Percentiles rank a stretch among this genome's conserved stretches.
Evolutionary conservation across 768 basidiomycete species (phyloP).

Genomic region (Collybia nuda): DNA sequence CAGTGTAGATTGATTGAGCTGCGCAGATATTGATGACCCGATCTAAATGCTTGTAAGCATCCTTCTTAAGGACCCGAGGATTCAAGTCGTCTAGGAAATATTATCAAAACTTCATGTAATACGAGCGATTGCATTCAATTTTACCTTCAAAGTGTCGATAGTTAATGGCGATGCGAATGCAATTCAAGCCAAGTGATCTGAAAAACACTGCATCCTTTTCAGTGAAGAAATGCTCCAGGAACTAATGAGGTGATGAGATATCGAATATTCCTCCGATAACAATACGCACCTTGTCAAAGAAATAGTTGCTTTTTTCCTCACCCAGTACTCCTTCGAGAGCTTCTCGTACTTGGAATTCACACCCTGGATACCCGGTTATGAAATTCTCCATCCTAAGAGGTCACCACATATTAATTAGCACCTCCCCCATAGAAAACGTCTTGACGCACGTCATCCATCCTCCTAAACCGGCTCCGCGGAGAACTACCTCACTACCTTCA

Average conservation of each 20-base stretch:
- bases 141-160: constrained; percentile 71
- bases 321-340: constrained; percentile 67
- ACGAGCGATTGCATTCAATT: not conserved
- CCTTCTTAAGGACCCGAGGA: constrained; percentile 70
- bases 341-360: constrained; percentile 76
- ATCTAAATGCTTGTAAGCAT: constrained; percentile 81
- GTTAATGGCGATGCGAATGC: constrained; percentile 74
- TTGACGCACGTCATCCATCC: constrained; percentile 82
- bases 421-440: constrained; percentile 1
- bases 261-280: not conserved
- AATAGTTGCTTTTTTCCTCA: constrained; percentile 65
- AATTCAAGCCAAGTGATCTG: constrained; percentile 77
- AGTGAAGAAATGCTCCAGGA: constrained; percentile 81
- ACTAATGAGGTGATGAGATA: constrained; percentile 63
- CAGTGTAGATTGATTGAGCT: constrained; percentile 72
- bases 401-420: constrained; percentile 1
- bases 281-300: constrained; percentile 73
- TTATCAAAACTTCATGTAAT: not conserved
- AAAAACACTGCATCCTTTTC: constrained; percentile 77
- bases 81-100: constrained; percentile 61
- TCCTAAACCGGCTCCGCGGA: constrained; percentile 74
- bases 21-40: constrained; percentile 75
- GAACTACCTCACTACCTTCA: constrained; percentile 53
- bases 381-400: constrained; percentile 73
- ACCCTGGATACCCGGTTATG: constrained; percentile 75